phyloP scores from a whole-genome alignment of 2,329 filamentous ascomycete genomes.

The Epicoccum sorghinum region DNA sequence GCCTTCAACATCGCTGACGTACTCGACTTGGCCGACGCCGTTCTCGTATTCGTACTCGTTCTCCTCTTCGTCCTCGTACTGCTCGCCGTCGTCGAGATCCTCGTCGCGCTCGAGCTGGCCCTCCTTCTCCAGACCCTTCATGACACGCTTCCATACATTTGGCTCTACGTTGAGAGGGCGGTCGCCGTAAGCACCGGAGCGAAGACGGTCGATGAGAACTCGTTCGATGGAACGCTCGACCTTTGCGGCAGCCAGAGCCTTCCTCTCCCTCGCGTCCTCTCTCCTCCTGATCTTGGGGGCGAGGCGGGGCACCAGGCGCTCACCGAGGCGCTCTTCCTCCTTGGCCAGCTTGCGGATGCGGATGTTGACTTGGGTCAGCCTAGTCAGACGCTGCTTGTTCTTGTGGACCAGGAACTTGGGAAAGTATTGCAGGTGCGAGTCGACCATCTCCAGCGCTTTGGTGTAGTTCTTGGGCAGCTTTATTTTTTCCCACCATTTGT shows the following conservation, averaged over 20 bases:
- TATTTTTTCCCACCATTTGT: constrained; percentile 93
- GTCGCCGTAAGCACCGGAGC: constrained; percentile 93
- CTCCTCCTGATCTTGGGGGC: constrained; percentile 79
- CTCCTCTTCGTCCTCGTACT: constrained; percentile 74
- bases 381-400: constrained; percentile 93
- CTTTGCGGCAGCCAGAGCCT: constrained; percentile 71
- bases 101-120: constrained; percentile 83
- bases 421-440: constrained; percentile 72
- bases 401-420: constrained; percentile 93
- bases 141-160: constrained; percentile 94
- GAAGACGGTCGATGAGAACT: constrained; percentile 87
- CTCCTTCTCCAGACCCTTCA: constrained; percentile 85
- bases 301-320: constrained; percentile 84
- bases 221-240: constrained; percentile 95
- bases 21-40: constrained; percentile 81
- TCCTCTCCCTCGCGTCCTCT: constrained; percentile 57
- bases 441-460: constrained; percentile 82
- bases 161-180: constrained; percentile 94
- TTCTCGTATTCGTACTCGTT: constrained; percentile 69
- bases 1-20: constrained; percentile 88
- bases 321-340: constrained; percentile 87
- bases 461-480: constrained; percentile 89
- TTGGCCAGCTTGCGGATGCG: constrained; percentile 76
- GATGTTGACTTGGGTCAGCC: constrained; percentile 90
- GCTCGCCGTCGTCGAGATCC: constrained; percentile 86